Percentiles rank a stretch among this genome's conserved stretches.
Evolutionary conservation across 2,329 filamentous ascomycete genomes (phyloP).

Genomic region (Hawksworthiomyces lignivorus): DNA sequence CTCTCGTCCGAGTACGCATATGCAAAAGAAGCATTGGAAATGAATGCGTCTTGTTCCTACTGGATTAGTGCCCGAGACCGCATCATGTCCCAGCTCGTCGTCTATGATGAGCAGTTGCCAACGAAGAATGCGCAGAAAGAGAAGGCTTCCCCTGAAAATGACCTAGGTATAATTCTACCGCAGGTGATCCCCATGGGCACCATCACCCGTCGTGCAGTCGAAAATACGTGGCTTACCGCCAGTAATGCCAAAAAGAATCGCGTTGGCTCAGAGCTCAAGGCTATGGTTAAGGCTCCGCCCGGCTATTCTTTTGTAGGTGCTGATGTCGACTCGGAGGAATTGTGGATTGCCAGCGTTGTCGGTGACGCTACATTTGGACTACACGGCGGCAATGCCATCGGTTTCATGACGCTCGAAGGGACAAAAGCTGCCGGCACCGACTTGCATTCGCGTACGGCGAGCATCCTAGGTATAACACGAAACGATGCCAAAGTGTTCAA

Average conservation of each 20-base stretch:
- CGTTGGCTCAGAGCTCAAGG: slow-evolving; percentile 92
- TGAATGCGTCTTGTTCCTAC: slow-evolving; percentile 98
- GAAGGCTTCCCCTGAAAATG: slow-evolving; percentile 13
- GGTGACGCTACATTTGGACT: slow-evolving; percentile 92
- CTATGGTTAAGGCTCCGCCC: slow-evolving; percentile 86
- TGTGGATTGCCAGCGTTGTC: slow-evolving; percentile 95
- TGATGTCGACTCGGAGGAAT: slow-evolving; percentile 92
- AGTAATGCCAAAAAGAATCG: slow-evolving; percentile 95
- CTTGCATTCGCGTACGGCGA: slow-evolving; percentile 85
- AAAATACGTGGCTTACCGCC: slow-evolving; percentile 97
- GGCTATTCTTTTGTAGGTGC: slow-evolving; percentile 94
- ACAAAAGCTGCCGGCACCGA: slow-evolving; percentile 92
- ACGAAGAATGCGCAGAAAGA: slow-evolving; percentile 2
- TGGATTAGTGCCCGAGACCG: slow-evolving; percentile 95
- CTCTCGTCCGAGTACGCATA: slow-evolving; percentile 82
- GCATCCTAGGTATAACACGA: slow-evolving; percentile 84
- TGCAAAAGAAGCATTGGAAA: slow-evolving; percentile 90
- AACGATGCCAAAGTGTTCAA: slow-evolving; percentile 98
- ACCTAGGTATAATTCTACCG: slow-evolving; percentile 77
- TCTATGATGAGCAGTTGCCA: slow-evolving; percentile 51
- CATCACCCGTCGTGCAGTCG: slow-evolving; percentile 85
- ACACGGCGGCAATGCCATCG: slow-evolving; percentile 93
- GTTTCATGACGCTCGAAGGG: slow-evolving; percentile 98
- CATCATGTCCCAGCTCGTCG: slow-evolving; percentile 91
- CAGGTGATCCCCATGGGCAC: slow-evolving; percentile 98